Conservation (phyloP, 1,284 basidiomycete genomes). For the Boletellus deceptivus region DNA sequence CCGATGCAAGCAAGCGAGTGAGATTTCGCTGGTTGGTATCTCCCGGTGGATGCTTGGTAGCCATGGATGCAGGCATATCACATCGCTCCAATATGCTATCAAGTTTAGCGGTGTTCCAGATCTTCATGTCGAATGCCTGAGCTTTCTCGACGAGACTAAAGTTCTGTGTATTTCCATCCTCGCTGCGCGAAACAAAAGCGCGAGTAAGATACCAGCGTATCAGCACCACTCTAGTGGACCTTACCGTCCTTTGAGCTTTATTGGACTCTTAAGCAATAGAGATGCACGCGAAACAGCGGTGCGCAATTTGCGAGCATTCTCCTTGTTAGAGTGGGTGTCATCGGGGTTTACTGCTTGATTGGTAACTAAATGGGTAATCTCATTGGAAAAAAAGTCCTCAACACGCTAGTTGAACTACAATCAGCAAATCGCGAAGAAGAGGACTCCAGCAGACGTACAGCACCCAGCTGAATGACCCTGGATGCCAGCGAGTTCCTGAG, state of each 20-base stretch:
- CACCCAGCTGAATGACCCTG: conserved; percentile 68
- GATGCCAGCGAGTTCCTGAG: conserved; percentile 48
- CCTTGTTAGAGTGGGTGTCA: conserved; percentile 54
- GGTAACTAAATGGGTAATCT: conserved; percentile 86
- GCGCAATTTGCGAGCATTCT: conserved; percentile 48
- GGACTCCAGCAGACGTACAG: conserved; percentile 53
- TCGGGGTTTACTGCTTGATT: conserved; percentile 46
- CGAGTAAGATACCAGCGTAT: not conserved
- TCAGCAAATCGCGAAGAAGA: not conserved
- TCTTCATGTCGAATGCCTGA: conserved; percentile 77
- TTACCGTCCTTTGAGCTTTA: conserved; percentile 61
- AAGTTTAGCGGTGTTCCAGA: conserved; percentile 80
- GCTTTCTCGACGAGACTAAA: conserved; percentile 78
- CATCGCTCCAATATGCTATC: conserved; percentile 72
- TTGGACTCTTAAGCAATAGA: conserved; percentile 57
- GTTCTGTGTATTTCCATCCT: conserved; percentile 30
- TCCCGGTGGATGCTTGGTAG: conserved; percentile 22
- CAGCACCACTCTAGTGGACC: not conserved
- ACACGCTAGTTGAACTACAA: conserved; percentile 49
- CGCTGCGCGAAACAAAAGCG: conserved; percentile 12
- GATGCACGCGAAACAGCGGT: conserved; percentile 22
- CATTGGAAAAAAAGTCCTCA: conserved; percentile 84
- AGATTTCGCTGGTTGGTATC: conserved; percentile 43
- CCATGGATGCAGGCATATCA: conserved; percentile 37
- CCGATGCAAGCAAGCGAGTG: conserved; percentile 77